Evolutionary conservation across 2,329 filamentous ascomycete species (phyloP).

Genomic region (Arthrobotrys megalospora): DNA sequence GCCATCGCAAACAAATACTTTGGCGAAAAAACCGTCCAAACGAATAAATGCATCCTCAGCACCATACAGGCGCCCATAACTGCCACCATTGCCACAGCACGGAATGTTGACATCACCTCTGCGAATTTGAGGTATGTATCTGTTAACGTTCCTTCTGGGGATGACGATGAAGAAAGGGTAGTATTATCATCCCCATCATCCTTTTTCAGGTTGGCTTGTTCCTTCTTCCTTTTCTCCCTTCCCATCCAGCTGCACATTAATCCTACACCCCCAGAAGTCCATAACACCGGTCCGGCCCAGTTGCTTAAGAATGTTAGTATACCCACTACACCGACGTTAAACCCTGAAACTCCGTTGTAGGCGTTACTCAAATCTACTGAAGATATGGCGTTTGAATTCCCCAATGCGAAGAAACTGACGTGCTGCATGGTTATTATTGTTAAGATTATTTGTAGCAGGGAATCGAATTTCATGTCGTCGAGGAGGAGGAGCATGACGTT

Average conservation of each 20-base stretch:
- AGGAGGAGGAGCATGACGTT: constrained; percentile 74
- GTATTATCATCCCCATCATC: neutral
- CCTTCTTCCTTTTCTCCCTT: constrained; percentile 12
- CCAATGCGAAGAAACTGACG: constrained; percentile 88
- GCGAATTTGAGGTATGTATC: constrained; percentile 53
- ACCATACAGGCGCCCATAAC: constrained; percentile 91
- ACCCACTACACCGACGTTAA: constrained; percentile 85
- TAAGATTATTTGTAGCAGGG: constrained; percentile 71
- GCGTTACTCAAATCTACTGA: constrained; percentile 94
- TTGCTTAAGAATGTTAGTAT: constrained; percentile 88
- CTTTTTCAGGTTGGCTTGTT: neutral
- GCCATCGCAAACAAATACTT: constrained; percentile 94
- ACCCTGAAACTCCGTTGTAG: constrained; percentile 90
- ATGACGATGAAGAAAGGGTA: neutral
- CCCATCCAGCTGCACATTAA: constrained; percentile 68
- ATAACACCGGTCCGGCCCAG: constrained; percentile 93
- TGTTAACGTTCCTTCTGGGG: neutral
- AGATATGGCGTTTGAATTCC: constrained; percentile 93
- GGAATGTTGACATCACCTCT: constrained; percentile 78
- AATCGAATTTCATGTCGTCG: constrained; percentile 66
- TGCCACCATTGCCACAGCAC: constrained; percentile 75
- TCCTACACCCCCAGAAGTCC: constrained; percentile 77
- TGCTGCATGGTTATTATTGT: constrained; percentile 84
- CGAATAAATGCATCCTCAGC: constrained; percentile 90
- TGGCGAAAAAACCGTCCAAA: constrained; percentile 98